These are phyloP conservation scores for Astrothelium macrocarpum DNA, from an alignment of 495 filamentous ascomycete genomes.

Conservation along the genomic window DNA sequence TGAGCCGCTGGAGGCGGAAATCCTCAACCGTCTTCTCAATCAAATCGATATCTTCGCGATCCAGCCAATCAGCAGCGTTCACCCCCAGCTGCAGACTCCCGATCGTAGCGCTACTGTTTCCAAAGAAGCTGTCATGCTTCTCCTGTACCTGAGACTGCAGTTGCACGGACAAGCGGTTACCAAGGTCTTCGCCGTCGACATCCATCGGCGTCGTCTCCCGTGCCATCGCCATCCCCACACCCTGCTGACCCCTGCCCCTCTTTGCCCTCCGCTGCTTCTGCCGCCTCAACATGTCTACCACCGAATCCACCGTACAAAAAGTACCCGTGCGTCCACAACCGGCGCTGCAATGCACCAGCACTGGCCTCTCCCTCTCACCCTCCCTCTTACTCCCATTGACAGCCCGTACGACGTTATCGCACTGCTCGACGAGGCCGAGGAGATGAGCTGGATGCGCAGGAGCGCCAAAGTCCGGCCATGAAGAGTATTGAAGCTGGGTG, in stretches of 20 bases:
- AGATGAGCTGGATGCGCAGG: conserved; percentile 83
- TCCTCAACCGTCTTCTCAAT: conserved; percentile 80
- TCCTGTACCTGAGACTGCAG: background rate
- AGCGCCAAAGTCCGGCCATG: conserved; percentile 94
- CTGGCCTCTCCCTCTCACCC: conserved; percentile 49
- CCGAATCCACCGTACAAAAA: conserved; percentile 92
- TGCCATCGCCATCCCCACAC: conserved; percentile 11
- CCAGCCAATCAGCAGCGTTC: conserved; percentile 45
- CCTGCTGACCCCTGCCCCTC: conserved; percentile 60
- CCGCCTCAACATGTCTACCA: conserved; percentile 83
- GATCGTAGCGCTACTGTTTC: background rate
- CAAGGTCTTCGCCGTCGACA: conserved; percentile 38
- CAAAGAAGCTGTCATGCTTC: conserved; percentile 6
- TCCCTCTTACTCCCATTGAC: conserved; percentile 45
- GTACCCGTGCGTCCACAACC: conserved; percentile 93
- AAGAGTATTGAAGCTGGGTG: conserved; percentile 87
- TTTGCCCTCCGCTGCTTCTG: conserved; percentile 41
- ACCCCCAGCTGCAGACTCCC: conserved; percentile 17
- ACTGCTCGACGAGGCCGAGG: conserved; percentile 76
- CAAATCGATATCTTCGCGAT: conserved; percentile 58
- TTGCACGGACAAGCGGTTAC: too few relatives aligned
- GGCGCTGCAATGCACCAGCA: conserved; percentile 90
- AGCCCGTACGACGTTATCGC: conserved; percentile 46
- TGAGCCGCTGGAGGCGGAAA: conserved; percentile 76
- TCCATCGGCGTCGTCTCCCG: conserved; percentile 32